Percentiles rank a stretch among this genome's conserved stretches.
These are phyloP conservation scores for Suillus sp. DNA, from an alignment of 768 basidiomycete species.

Conservation along the genomic window DNA sequence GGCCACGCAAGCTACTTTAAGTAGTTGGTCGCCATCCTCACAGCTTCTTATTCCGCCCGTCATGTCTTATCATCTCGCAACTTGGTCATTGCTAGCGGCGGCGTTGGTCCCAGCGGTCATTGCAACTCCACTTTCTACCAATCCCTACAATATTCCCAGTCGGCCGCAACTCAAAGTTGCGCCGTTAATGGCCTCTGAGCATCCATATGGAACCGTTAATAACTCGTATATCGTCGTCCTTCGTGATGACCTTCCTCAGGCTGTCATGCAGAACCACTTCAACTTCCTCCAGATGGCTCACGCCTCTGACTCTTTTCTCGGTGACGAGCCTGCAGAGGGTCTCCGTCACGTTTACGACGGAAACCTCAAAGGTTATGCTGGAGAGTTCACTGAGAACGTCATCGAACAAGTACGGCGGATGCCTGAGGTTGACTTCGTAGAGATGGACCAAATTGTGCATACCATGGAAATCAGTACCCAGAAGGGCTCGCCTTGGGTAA, in stretches of 20 bases:
- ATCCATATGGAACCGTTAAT: slow-evolving; percentile 73
- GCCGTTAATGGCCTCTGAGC: slow-evolving; percentile 58
- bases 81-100: slow-evolving; percentile 39
- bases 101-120: slow-evolving; percentile 38
- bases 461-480: slow-evolving; percentile 54
- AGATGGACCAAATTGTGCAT: slow-evolving; percentile 91
- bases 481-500: slow-evolving; percentile 84
- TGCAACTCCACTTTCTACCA: slow-evolving; percentile 50
- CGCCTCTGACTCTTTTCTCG: slow-evolving; percentile 52
- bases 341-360: slow-evolving; percentile 77
- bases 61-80: slow-evolving; percentile 37
- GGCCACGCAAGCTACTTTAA: slow-evolving; percentile 22
- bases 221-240: slow-evolving; percentile 96
- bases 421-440: slow-evolving; percentile 92
- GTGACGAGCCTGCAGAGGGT: slow-evolving; percentile 48
- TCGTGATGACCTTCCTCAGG: slow-evolving; percentile 63
- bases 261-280: slow-evolving; percentile 72
- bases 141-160: slow-evolving; percentile 33
- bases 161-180: slow-evolving; percentile 56
- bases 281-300: slow-evolving; percentile 73
- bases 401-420: slow-evolving; percentile 75
- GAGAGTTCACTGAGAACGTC: slow-evolving; percentile 68
- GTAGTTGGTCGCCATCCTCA: slow-evolving; percentile 19
- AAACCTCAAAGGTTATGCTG: slow-evolving; percentile 78
- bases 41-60: slow-evolving; percentile 23